A percentile compares a stretch with the other conserved stretches of the same genome.
These are phyloP conservation scores for Chlorociboria aeruginascens DNA, from an alignment of 495 filamentous ascomycete species.

Conservation along the genomic window DNA sequence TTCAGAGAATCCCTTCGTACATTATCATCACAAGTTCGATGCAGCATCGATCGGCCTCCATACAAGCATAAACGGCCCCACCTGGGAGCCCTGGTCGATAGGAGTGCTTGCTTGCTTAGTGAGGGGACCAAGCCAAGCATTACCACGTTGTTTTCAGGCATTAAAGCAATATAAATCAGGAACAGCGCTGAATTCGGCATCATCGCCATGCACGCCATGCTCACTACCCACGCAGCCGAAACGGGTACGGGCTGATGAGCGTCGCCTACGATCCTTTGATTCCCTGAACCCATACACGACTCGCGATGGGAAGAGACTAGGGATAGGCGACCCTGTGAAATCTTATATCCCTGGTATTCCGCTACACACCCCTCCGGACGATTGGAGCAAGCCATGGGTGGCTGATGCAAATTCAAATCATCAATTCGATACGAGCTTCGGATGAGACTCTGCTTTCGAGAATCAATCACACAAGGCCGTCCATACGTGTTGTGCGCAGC, in stretches of 20 bases:
- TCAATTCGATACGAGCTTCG: too few relatives aligned
- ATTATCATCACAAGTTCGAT: not conserved
- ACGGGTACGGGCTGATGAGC: not conserved
- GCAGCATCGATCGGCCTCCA: conserved; percentile 1
- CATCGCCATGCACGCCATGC: not conserved
- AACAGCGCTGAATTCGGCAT: conserved; percentile 10
- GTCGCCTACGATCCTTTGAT: too few relatives aligned
- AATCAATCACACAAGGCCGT: too few relatives aligned
- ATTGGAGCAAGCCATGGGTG: too few relatives aligned
- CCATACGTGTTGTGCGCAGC: too few relatives aligned
- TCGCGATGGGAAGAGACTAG: too few relatives aligned
- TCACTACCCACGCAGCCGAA: not conserved
- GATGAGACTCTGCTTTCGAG: too few relatives aligned
- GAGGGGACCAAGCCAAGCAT: conserved; percentile 1
- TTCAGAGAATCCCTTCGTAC: not conserved
- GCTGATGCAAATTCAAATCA: too few relatives aligned
- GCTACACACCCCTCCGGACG: too few relatives aligned
- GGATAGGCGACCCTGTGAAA: too few relatives aligned
- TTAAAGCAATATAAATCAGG: conserved; percentile 1
- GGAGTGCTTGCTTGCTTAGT: not conserved
- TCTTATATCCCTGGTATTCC: too few relatives aligned
- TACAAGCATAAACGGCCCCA: conserved; percentile 4
- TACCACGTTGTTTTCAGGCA: conserved; percentile 9
- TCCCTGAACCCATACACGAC: too few relatives aligned
- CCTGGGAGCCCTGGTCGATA: conserved; percentile 8